Percentiles rank a stretch among this genome's conserved stretches.
phyloP scores from a whole-genome alignment of 352 stramenopile genomes.

The Pythium rishiriense region DNA sequence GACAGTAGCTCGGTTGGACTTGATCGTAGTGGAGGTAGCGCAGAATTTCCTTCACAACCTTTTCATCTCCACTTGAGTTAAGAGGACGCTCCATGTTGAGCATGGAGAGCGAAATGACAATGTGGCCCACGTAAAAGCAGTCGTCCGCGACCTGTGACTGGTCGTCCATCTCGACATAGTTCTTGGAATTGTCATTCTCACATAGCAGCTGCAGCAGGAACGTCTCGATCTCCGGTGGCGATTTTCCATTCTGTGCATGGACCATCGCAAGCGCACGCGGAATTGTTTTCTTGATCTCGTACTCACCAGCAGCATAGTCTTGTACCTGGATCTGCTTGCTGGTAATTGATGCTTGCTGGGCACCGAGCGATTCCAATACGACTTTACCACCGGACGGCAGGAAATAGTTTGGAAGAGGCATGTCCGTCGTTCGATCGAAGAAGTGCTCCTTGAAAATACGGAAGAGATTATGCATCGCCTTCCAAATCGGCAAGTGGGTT shows the following conservation, averaged over 20 bases:
- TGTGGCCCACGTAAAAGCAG: constrained; percentile 83
- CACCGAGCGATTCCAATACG: constrained; percentile 73
- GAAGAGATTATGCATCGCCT: constrained; percentile 84
- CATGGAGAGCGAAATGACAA: constrained; percentile 72
- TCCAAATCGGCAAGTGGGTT: constrained; percentile 81
- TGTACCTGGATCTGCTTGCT: constrained; percentile 87
- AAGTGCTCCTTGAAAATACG: constrained; percentile 91
- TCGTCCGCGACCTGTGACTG: constrained; percentile 83
- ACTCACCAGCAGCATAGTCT: constrained; percentile 82
- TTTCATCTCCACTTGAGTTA: constrained; percentile 44
- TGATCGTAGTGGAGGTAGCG: constrained; percentile 85
- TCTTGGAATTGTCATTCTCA: constrained; percentile 90
- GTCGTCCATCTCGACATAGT: constrained; percentile 88
- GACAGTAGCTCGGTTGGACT: constrained; percentile 80
- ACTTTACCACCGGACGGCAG: constrained; percentile 82
- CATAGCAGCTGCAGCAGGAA: constrained; percentile 78
- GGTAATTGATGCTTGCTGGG: constrained; percentile 76
- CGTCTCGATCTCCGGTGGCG: constrained; percentile 72
- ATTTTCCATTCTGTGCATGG: constrained; percentile 75
- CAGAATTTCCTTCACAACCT: constrained; percentile 72
- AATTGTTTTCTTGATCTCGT: constrained; percentile 89
- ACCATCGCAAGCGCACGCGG: constrained; percentile 77
- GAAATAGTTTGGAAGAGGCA: constrained; percentile 89
- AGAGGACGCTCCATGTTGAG: constrained; percentile 61
- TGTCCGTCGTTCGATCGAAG: constrained; percentile 76